Conservation (phyloP, 805 yeast genomes). For the Blastobotrys chiropterorum region DNA sequence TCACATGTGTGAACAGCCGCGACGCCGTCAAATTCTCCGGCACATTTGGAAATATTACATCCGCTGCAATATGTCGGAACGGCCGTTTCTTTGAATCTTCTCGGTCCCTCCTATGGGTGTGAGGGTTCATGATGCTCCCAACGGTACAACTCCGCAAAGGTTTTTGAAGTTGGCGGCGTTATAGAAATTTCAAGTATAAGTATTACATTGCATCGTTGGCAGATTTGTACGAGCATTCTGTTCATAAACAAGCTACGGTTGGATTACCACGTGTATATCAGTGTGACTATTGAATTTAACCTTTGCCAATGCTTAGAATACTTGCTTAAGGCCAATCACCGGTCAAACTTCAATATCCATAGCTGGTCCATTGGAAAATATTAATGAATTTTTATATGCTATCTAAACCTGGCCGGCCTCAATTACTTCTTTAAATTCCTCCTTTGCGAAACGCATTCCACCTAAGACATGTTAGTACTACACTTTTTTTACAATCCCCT, state of each 20-base stretch:
- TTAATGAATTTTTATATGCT: not conserved
- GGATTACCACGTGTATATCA: too few species aligned
- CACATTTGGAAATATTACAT: not conserved
- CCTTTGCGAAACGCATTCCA: slow-evolving; percentile 47
- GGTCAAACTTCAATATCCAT: too few species aligned
- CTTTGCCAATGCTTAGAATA: too few species aligned
- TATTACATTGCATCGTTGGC: not conserved
- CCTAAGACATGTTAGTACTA: not conserved
- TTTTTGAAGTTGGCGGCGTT: too few species aligned
- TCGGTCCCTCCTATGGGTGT: not conserved
- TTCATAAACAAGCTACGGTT: too few species aligned
- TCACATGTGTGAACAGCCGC: not conserved
- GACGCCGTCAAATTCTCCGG: not conserved
- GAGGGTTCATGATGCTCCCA: not conserved
- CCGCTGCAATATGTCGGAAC: not conserved
- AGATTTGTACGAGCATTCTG: too few species aligned
- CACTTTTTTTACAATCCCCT: not conserved
- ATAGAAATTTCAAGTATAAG: too few species aligned
- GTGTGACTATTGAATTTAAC: too few species aligned
- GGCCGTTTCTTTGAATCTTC: not conserved
- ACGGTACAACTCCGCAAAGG: too few species aligned
- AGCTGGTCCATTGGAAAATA: too few species aligned
- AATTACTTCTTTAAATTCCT: slow-evolving; percentile 15
- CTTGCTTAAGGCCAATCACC: too few species aligned
- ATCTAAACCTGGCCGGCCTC: slow-evolving; percentile 8